Conservation (phyloP, 371 early-diverging fungal species). For the Rhizopus sp. region DNA sequence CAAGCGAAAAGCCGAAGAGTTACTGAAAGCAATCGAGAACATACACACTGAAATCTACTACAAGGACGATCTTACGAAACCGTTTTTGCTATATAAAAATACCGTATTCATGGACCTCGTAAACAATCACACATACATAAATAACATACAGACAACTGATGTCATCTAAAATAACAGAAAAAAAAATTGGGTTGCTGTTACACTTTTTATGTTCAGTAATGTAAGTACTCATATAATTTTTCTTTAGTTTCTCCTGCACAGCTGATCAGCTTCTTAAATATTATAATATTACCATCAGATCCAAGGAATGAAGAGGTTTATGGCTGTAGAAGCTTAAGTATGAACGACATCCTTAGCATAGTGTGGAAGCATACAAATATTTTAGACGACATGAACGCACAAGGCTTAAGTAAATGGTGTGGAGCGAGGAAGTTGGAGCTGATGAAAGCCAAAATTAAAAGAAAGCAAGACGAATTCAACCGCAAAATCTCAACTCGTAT, state of each 20-base stretch:
- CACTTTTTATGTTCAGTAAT: constrained; percentile 21
- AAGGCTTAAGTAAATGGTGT: constrained; percentile 18
- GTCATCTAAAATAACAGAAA: constrained; percentile 13
- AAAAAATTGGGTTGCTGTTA: constrained; percentile 17
- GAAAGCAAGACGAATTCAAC: constrained; percentile 20
- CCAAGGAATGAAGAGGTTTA: constrained; percentile 14
- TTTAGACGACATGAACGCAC: constrained; percentile 14
- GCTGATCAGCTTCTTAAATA: constrained; percentile 14
- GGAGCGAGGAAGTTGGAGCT: constrained; percentile 18
- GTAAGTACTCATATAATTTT: constrained; percentile 14
- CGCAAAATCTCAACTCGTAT: constrained; percentile 19
- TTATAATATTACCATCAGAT: constrained; percentile 5
- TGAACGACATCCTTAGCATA: constrained; percentile 14
- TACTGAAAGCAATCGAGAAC: constrained; percentile 21
- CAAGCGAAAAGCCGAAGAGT: constrained; percentile 16
- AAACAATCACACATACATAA: constrained; percentile 11
- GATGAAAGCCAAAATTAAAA: constrained; percentile 20
- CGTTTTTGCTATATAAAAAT: constrained; percentile 14
- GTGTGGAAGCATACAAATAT: constrained; percentile 18
- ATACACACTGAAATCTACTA: constrained; percentile 22
- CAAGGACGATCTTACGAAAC: constrained; percentile 21
- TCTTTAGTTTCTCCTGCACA: constrained; percentile 12
- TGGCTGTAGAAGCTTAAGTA: constrained; percentile 10
- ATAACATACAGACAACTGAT: constrained; percentile 15
- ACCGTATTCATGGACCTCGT: constrained; percentile 9